Conservation (phyloP, 129 eudicot genomes). For the Escallonia rubra region DNA sequence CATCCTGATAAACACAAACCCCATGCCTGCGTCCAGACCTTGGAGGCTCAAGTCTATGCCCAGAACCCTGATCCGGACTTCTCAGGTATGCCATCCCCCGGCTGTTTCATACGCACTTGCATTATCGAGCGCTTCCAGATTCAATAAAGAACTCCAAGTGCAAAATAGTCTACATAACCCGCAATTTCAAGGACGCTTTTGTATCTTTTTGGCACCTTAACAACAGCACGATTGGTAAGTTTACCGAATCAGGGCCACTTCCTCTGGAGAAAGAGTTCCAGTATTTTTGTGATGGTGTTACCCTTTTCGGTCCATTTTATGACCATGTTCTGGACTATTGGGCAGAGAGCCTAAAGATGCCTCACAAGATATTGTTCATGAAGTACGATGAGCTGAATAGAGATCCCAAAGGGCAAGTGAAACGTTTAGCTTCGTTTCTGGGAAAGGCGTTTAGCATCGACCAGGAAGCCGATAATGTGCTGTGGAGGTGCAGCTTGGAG, state of each 20-base stretch:
- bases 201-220: not conserved
- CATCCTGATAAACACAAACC: not conserved
- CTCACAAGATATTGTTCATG: too few relatives aligned
- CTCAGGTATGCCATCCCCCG: too few relatives aligned
- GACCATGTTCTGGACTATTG: not conserved
- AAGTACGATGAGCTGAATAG: too few relatives aligned
- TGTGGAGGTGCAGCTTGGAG: constrained; percentile 6
- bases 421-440: not conserved
- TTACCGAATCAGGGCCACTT: not conserved
- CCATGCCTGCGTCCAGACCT: not conserved
- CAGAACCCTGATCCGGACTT: too few relatives aligned
- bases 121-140: not conserved
- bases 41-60: not conserved
- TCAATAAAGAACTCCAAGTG: not conserved
- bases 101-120: not conserved
- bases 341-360: not conserved
- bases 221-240: not conserved
- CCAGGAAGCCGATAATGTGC: constrained; percentile 5
- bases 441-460: not conserved
- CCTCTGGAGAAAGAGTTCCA: not conserved
- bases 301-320: not conserved
- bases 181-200: not conserved
- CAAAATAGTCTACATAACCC: not conserved
- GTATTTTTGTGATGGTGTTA: not conserved
- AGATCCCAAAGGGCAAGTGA: not conserved